These are phyloP conservation scores for bread wheat (Triticum aestivum) DNA, from an alignment of 176 grass and related monocot species.

Conservation along the genomic window IWGSC_CS_RefSeq_v2.1 NC_057803.1:45355938-45356437, in stretches of 20 bases:
- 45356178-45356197: neutral
- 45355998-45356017: neutral
- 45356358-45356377: conserved; percentile 14
- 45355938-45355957: neutral
- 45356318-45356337: conserved; percentile 35
- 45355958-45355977: neutral
- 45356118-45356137: conserved; percentile 47
- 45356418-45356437: conserved; percentile 28
- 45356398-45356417: conserved; percentile 18
- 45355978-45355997: neutral
- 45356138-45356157: conserved; percentile 24
- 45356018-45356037: neutral
- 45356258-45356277: conserved; percentile 19
- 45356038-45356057: neutral
- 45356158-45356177: neutral
- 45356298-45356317: conserved; percentile 38
- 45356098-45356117: conserved; percentile 52
- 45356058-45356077: neutral
- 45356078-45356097: neutral
- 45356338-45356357: conserved; percentile 18
- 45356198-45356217: neutral
- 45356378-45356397: conserved; percentile 7
- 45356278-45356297: conserved; percentile 39
- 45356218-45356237: neutral
- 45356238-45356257: neutral